Conservation (phyloP, 2,329 filamentous ascomycete species). For the Phialocephala subalpina region DNA sequence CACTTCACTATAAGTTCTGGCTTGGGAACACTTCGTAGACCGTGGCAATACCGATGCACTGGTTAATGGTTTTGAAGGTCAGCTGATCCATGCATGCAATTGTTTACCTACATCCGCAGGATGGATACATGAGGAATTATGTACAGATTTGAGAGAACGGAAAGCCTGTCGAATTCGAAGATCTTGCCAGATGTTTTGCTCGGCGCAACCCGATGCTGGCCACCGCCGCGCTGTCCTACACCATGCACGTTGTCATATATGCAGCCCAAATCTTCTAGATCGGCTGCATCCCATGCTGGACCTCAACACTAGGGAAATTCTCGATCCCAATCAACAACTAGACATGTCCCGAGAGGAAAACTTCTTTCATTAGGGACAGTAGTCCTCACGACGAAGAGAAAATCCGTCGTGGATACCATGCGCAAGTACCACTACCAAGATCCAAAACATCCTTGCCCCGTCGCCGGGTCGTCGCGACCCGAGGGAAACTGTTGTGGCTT, state of each 20-base stretch:
- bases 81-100: background rate
- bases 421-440: background rate
- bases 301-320: background rate
- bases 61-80: background rate
- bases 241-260: background rate
- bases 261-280: constrained; percentile 1
- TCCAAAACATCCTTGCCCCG: background rate
- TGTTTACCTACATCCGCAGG: background rate
- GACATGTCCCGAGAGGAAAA: background rate
- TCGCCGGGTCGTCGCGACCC: background rate
- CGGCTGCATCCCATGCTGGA: background rate
- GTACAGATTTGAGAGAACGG: background rate
- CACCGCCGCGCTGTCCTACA: background rate
- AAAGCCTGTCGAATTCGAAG: background rate
- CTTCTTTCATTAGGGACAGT: background rate
- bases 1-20: too few relatives aligned
- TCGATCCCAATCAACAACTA: background rate
- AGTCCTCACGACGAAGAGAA: background rate
- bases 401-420: background rate
- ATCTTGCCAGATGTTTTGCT: background rate
- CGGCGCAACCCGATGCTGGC: background rate
- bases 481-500: background rate
- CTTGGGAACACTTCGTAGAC: too few relatives aligned
- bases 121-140: background rate
- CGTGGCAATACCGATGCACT: background rate